Percentiles rank a stretch among this genome's conserved stretches.
phyloP scores from a whole-genome alignment of 768 basidiomycete genomes.

The Postia placenta region DNA sequence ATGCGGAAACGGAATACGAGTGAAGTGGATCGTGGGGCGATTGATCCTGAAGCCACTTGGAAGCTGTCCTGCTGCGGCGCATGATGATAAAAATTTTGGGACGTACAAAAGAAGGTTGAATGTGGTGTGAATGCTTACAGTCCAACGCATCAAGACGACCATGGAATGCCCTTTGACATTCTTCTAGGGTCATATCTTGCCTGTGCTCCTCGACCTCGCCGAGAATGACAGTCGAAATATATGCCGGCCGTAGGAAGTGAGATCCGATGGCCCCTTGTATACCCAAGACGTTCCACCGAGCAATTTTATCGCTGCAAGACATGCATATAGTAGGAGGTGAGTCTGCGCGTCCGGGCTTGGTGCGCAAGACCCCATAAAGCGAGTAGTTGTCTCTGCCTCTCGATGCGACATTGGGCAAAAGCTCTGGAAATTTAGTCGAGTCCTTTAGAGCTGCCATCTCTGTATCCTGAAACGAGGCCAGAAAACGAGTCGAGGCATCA shows the following conservation, averaged over 20 bases:
- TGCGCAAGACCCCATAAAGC: constrained; percentile 72
- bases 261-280: constrained; percentile 79
- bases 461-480: constrained; percentile 70
- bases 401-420: constrained; percentile 37
- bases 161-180: constrained; percentile 68
- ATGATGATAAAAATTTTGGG: too few relatives aligned
- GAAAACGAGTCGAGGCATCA: constrained; percentile 78
- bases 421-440: constrained; percentile 26
- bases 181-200: constrained; percentile 38
- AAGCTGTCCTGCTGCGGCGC: constrained; percentile 29
- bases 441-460: constrained; percentile 68
- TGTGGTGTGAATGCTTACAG: constrained; percentile 32
- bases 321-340: constrained; percentile 77
- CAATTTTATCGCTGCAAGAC: constrained; percentile 96
- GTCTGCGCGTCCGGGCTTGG: constrained; percentile 92
- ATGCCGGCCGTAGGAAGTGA: constrained; percentile 50
- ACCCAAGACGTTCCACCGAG: constrained; percentile 78
- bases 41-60: constrained; percentile 44
- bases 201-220: constrained; percentile 55
- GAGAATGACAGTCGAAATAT: constrained; percentile 59
- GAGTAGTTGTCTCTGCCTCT: constrained; percentile 81
- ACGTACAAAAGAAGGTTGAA: not conserved
- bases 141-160: constrained; percentile 39
- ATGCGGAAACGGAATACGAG: constrained; percentile 51
- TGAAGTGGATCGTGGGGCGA: constrained; percentile 52